Conservation (phyloP, 257 asterid species). For the Nicotiana undulata region DNA sequence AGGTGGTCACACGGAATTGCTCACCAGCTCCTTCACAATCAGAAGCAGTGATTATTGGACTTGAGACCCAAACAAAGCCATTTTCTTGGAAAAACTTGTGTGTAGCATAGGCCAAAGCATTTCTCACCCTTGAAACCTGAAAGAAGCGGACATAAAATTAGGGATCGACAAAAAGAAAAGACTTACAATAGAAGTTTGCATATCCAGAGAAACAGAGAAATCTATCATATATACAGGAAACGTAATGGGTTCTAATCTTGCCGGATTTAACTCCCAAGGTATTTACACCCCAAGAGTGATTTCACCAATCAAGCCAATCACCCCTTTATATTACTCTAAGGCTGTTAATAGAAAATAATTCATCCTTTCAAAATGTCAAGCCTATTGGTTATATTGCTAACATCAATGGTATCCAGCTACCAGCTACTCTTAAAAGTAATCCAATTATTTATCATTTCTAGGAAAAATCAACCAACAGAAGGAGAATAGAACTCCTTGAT, state of each 20-base stretch:
- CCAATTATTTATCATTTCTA: background rate
- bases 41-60: conserved; percentile 96
- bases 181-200: background rate
- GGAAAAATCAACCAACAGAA: background rate
- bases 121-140: conserved; percentile 95
- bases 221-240: background rate
- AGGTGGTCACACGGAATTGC: conserved; percentile 95
- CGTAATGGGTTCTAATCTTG: background rate
- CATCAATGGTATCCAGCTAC: background rate
- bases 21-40: conserved; percentile 99
- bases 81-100: conserved; percentile 93
- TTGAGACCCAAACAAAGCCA: conserved; percentile 95
- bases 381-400: background rate
- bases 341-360: background rate
- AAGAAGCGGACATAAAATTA: conserved; percentile 13
- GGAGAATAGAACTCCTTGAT: background rate
- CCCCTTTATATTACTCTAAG: background rate
- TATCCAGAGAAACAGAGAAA: background rate
- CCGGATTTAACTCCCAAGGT: background rate
- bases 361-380: background rate
- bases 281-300: background rate
- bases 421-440: background rate
- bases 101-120: conserved; percentile 88
- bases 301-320: background rate
- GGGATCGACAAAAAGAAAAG: background rate